phyloP scores from a whole-genome alignment of 2,329 filamentous ascomycete genomes.

The Cordyceps pruinosa region DNA sequence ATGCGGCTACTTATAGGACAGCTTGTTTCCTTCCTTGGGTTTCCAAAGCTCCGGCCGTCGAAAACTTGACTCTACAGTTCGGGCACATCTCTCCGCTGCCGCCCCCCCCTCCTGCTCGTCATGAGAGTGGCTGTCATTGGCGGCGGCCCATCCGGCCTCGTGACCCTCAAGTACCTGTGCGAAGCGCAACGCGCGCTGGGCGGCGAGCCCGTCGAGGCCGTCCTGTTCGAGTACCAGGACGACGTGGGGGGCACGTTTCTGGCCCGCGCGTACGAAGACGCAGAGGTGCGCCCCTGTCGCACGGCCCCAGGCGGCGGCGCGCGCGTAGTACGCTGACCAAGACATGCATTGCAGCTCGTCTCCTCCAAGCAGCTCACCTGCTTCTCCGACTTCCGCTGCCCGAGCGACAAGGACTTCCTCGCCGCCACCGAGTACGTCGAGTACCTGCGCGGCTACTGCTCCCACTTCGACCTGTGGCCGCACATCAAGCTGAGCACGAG shows the following conservation, averaged over 20 bases:
- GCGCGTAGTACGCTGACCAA: too few relatives aligned
- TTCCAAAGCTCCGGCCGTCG: too few relatives aligned
- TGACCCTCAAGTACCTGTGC: constrained; percentile 33
- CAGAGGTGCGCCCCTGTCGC: constrained; percentile 33
- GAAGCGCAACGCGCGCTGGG: constrained; percentile 32
- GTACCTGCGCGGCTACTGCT: constrained; percentile 37
- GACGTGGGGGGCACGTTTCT: constrained; percentile 41
- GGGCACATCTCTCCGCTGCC: too few relatives aligned
- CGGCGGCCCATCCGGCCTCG: constrained; percentile 36
- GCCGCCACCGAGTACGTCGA: constrained; percentile 32
- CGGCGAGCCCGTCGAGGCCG: constrained; percentile 31
- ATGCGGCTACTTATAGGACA: too few relatives aligned
- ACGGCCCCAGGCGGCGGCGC: too few relatives aligned
- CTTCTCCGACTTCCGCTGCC: constrained; percentile 42
- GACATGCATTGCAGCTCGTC: constrained; percentile 39
- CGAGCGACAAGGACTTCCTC: constrained; percentile 37
- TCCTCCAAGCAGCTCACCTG: constrained; percentile 43
- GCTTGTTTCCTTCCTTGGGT: too few relatives aligned
- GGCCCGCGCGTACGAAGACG: constrained; percentile 40
- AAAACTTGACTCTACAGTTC: too few relatives aligned
- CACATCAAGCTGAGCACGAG: constrained; percentile 33
- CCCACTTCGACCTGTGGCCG: constrained; percentile 30
- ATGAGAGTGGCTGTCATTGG: constrained; percentile 37
- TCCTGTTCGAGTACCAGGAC: constrained; percentile 37
- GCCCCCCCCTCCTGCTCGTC: too few relatives aligned